Evolutionary conservation across 2,329 filamentous ascomycete genomes (phyloP), one percentile per base, ranked within the genome.

Genomic region (Hypocreales sp.): DNA sequence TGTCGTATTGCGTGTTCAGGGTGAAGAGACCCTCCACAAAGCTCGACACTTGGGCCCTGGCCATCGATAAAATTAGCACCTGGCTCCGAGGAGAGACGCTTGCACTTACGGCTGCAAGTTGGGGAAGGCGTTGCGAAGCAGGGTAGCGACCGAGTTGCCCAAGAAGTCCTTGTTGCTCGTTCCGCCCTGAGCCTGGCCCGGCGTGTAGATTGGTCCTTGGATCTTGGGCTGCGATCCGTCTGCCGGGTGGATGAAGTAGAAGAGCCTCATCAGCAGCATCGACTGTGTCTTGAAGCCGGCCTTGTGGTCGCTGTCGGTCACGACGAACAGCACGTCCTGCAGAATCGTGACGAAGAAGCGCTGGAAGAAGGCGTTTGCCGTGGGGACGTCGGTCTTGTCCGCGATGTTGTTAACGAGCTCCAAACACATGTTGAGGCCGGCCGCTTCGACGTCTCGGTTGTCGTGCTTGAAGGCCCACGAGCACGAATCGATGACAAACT

Each of bases 391-490:
- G 1, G 84, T 78, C 50, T 94, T 77, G 43, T 94, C 87, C 7
- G 87, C 83, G 61, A 98, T 93, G 57, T 98, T 98, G 56, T 80
- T 87, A 50, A 98, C 86, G 38, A 98, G 66, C 58, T 98, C 90
- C 40, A 93, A 72, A 53, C 87, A 95, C 90, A 98, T 98, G 55
- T 86, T 90, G 34, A 98, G 72, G 34, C 90, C 90, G 21, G 90
- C 92, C 40, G 81, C 83, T 56, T 98, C 90, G 17, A 98, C 90
- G 48, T 94, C 84, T 34, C 90, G 80, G 58, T 98, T 98, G 60
- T 98, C 90, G 55, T 98, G 90, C 64, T 98, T 98, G 63, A 87
- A 94, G n/a, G 92, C 90, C 92, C 90, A 98, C 67, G 95, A 84
- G 64, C 92, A 98, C 20, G 87, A 92, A 53, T 98, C 90, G 40